Percentiles rank a stretch among this genome's conserved stretches.
phyloP scores from a whole-genome alignment of 352 stramenopile species.

The Phytophthora citrophthora region DNA sequence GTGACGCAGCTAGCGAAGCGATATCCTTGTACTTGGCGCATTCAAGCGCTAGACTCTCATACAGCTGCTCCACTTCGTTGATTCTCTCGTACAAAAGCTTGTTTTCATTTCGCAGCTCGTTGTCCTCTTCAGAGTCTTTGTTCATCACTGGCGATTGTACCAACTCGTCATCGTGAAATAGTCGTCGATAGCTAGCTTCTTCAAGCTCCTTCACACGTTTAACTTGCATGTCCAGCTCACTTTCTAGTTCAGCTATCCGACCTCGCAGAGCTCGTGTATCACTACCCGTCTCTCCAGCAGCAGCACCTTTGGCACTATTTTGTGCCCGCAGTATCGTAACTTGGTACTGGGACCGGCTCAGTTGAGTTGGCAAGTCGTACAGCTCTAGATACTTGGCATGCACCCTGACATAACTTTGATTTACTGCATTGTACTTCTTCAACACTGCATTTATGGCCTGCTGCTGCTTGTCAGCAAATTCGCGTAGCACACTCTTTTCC shows the following conservation, averaged over 20 bases:
- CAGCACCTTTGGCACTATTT: slow-evolving; percentile 16
- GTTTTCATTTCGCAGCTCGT: slow-evolving; percentile 61
- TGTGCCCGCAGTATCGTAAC: slow-evolving; percentile 57
- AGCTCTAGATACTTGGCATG: slow-evolving; percentile 59
- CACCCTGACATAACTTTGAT: slow-evolving; percentile 50
- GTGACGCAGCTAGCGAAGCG: slow-evolving; percentile 62
- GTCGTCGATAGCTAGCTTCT: slow-evolving; percentile 23
- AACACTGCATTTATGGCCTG: slow-evolving; percentile 37
- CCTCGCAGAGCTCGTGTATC: slow-evolving; percentile 25
- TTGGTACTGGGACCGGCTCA: slow-evolving; percentile 54
- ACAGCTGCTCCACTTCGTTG: slow-evolving; percentile 77
- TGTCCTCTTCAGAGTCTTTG: slow-evolving; percentile 12
- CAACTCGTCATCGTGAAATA: slow-evolving; percentile 17
- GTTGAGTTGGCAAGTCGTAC: slow-evolving; percentile 51
- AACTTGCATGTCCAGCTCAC: slow-evolving; percentile 46
- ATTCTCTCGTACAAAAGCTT: slow-evolving; percentile 68
- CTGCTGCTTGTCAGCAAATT: slow-evolving; percentile 53
- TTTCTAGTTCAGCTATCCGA: slow-evolving; percentile 61
- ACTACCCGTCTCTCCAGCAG: background rate
- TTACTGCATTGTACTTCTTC: slow-evolving; percentile 46
- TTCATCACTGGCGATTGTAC: background rate
- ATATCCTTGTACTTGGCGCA: slow-evolving; percentile 72
- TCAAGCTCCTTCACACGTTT: slow-evolving; percentile 58
- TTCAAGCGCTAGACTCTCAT: slow-evolving; percentile 66
- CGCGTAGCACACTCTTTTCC: slow-evolving; percentile 64